Evolutionary conservation across 2,329 filamentous ascomycete species (phyloP), one percentile per base, ranked within the genome.

Genomic region (Xylaria arbuscula): DNA sequence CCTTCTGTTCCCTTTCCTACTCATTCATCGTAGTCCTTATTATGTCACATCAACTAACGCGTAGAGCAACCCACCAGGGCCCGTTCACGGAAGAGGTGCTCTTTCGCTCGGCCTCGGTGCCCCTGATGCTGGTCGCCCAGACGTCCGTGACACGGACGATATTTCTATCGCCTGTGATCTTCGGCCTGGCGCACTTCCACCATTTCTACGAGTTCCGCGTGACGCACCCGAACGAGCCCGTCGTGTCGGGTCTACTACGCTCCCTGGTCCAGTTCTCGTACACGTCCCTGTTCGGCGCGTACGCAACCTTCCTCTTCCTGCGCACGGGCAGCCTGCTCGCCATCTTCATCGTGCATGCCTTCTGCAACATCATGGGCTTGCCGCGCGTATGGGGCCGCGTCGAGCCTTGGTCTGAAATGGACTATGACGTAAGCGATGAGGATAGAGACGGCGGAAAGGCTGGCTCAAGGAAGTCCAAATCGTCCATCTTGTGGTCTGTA

Each of bases 181-280:
- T 98, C 78, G 95, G 95, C 60, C 89, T 97, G 53, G 94, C 96
- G 8, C 96, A 99, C 81, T 81, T 97, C 56, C 95, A 99, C 81
- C 96, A 99, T 81, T 93, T 97, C 79, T 97, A 97, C 83, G 96
- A 98, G 81, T 97, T 97, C 80, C 88, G 92, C 65, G 84, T 97
- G 66, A 93, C 92, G 1, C 89, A 97, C 74, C 93, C 93, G 9
- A 84, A 88, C 70, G 89, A 91, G 1, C 87, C 92, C 0, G 76
- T 90, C 13, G 72, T 85, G 0, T 84, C 88, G 1, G 89, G 91
- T 7, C 76, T 96, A 6, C 77, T 92, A 34, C 89, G 93, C 58
- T 93, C 93, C 1, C 72, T 94, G 11, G 86, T 98, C 72, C 96
- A 98, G 78, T 91, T 99, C 75, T 84, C 87, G 3, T 99, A 97